Base-by-base conservation (phyloP, 2,329 filamentous ascomycete species). In the Cladosporium sp. region DNA sequence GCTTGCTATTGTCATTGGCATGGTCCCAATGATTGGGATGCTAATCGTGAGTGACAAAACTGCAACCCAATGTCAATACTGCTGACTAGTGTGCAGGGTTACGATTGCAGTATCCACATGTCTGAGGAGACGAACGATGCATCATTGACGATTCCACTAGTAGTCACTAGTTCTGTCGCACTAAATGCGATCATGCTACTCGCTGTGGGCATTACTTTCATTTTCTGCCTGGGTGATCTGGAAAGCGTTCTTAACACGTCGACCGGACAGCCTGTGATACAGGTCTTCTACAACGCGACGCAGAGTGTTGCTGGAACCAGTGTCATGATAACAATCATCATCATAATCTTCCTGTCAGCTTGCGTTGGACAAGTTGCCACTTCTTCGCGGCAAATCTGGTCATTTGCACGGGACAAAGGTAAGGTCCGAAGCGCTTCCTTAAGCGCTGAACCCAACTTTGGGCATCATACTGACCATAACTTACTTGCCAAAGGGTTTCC, bases 201-300 rank as follows among this genome's bases (percentile, higher is more conserved):
- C 5, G 42, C 58, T 19, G 59, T 52, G 47, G 39, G 53, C n/a
- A 51, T 67, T 3, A 71, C 69, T 1, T 64, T 71, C 52, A 65
- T 70, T 37, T 70, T 72, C 54, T 66, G 68, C 36, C 36, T 73
- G 50, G 70, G 68, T 3, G 66, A 74, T 37, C 49, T 76, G 3
- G 62, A 71, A 4, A 61, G 65, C 6, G 71, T 74, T 3, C 67
- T 78, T 4, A 58, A 64, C 5, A 70, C 75, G 0, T 61, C 71
- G 0, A 37, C 35, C 13, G 68, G 74, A 0, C 77, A 75, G 49
- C 73, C 78, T 9, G 71, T 79, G 59, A 71, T 77, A 63, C 73
- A 78, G n/a, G 75, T 78, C 19, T 78, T 82, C 37, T 66, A 71
- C 45, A 62, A 75, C 45, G 73, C 74, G 24, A 53, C 50, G n/a